Base-by-base conservation (phyloP, 139 green algal species). In the Ostreobium quekettii region DNA sequence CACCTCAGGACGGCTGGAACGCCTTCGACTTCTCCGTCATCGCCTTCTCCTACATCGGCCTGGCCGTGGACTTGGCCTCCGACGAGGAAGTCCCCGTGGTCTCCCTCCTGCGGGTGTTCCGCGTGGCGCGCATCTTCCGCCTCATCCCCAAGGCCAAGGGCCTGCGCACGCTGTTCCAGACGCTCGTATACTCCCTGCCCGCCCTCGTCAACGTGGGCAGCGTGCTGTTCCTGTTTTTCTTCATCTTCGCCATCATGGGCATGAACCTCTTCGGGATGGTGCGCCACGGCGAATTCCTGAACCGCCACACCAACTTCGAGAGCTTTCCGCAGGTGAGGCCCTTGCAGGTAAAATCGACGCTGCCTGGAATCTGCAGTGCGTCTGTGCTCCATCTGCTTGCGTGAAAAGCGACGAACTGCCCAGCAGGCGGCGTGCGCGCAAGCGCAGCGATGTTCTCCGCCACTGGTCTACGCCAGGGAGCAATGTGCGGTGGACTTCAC, bases 181-280 rank as follows among this genome's bases (percentile, higher is more conserved):
- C 87, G 15, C 76, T 93, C n/a, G 36, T 87, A 7, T 82, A 72
- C 61, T 89, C 82, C 2, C 56, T 86, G 26, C 85, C 85, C 2
- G 84, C 85, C 1, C 75, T 93, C 31, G 69, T 78, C 63, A 91
- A 90, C 73, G 78, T 93, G 2, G 82, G 73, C 37, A 73, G 64
- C 42, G 76, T 91, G 5, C 68, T 90, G 42, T 75, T 85, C 48
- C 74, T 91, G 19, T 86, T 92, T 72, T 85, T 91, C 67, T 90
- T 93, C 75, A 84, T 92, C 30, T 91, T 81, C 35, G 80, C 83
- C 37, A 76, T 91, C 22, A 79, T 92, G 29, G 88, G 86, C 46
- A 90, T 91, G 80, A 87, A 90, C 72, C 69, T 95, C 24, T 95
- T 92, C 70, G 83, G 79, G 8, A 66, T 67, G 24, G 67, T 93